These are phyloP conservation scores for Fusarium multiceps DNA, from an alignment of 2,329 filamentous ascomycete species.

Conservation along the genomic window DNA sequence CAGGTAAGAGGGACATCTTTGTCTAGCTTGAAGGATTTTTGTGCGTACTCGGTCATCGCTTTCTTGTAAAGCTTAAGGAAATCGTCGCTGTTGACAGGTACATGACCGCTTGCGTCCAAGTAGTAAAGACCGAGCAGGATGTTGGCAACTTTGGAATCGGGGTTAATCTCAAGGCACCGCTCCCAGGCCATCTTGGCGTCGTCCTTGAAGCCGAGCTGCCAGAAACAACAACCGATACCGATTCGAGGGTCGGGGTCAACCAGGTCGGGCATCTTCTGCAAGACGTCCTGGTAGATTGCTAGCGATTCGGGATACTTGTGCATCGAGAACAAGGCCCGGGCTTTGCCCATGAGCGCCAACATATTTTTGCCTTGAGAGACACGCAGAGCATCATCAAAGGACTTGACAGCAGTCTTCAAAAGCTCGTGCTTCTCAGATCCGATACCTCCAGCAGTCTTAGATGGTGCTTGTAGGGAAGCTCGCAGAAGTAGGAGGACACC, in stretches of 20 bases:
- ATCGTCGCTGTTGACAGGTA: conserved; percentile 83
- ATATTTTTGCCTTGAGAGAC: conserved; percentile 89
- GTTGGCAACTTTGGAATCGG: conserved; percentile 88
- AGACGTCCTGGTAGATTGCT: conserved; percentile 84
- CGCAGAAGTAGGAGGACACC: conserved; percentile 89
- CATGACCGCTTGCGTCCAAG: conserved; percentile 84
- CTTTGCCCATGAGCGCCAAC: conserved; percentile 90
- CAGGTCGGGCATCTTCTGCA: conserved; percentile 86
- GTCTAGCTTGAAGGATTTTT: conserved; percentile 93
- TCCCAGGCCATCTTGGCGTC: conserved; percentile 94
- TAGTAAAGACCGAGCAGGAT: conserved; percentile 92
- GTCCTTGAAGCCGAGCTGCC: conserved; percentile 94
- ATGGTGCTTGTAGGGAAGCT: conserved; percentile 83
- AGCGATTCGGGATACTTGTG: conserved; percentile 88
- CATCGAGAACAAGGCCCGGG: conserved; percentile 86
- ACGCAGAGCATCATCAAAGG: conserved; percentile 92
- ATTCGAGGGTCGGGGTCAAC: conserved; percentile 95
- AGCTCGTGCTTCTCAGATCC: conserved; percentile 83
- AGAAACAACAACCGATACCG: conserved; percentile 95
- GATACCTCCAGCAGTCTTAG: conserved; percentile 72
- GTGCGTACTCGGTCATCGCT: conserved; percentile 93
- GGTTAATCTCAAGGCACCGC: conserved; percentile 81
- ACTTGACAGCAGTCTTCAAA: conserved; percentile 86
- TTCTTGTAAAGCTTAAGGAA: conserved; percentile 90
- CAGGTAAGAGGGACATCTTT: conserved; percentile 91